Evolutionary conservation across 768 basidiomycete species (phyloP).

Genomic region (Lanmaoa rubissima): DNA sequence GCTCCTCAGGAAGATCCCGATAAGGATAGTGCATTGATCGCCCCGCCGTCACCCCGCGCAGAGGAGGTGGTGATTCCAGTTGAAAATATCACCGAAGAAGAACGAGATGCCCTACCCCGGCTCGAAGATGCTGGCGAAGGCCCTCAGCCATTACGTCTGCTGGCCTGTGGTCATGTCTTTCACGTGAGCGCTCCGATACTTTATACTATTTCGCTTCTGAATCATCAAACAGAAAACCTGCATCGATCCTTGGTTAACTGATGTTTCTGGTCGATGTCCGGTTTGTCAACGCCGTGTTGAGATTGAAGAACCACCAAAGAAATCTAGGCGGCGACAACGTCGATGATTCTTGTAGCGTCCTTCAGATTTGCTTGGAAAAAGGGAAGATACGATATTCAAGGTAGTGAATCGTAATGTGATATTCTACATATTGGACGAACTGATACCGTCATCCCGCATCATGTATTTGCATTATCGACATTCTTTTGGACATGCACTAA

Average conservation of each 20-base stretch:
- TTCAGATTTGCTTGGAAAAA: conserved; percentile 6
- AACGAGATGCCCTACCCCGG: conserved; percentile 42
- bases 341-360: conserved; percentile 13
- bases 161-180: conserved; percentile 85
- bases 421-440: conserved; percentile 30
- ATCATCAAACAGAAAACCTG: conserved; percentile 65
- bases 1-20: conserved; percentile 31
- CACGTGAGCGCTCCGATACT: conserved; percentile 56
- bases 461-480: conserved; percentile 27
- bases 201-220: not conserved
- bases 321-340: conserved; percentile 25
- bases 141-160: conserved; percentile 69
- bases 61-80: conserved; percentile 31
- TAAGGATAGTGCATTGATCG: conserved; percentile 9
- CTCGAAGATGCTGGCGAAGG: conserved; percentile 75
- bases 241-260: conserved; percentile 84
- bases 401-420: conserved; percentile 30
- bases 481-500: conserved; percentile 19
- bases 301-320: conserved; percentile 38
- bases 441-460: conserved; percentile 21
- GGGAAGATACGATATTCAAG: conserved; percentile 29
- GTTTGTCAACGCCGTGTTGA: conserved; percentile 79
- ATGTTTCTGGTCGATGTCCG: conserved; percentile 85
- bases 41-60: conserved; percentile 12
- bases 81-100: conserved; percentile 40